A percentile compares a stretch with the other conserved stretches of the same genome.
Conservation (phyloP, 768 basidiomycete genomes). For the button mushroom (Agaricus bisporus) region DNA sequence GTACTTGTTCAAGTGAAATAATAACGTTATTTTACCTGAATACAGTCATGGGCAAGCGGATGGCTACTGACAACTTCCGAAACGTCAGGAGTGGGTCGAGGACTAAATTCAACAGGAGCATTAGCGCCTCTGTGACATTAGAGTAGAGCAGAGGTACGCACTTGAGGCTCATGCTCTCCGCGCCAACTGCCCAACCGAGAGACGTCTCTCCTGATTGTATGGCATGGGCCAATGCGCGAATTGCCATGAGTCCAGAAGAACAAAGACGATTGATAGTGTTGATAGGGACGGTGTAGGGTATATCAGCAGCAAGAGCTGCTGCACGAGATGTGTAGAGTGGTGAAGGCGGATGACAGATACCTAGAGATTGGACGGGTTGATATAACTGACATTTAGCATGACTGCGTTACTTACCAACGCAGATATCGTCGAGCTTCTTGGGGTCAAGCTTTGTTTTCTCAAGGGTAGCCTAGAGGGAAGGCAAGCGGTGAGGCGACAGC, state of each 20-base stretch:
- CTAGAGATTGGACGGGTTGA: conserved; percentile 26
- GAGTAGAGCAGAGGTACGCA: conserved; percentile 24
- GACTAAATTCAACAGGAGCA: conserved; percentile 30
- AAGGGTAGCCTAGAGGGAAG: conserved; percentile 49
- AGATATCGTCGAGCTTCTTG: conserved; percentile 72
- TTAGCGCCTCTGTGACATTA: not conserved
- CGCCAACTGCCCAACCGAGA: conserved; percentile 79
- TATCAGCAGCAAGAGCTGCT: conserved; percentile 83
- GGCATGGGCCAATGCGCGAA: conserved; percentile 82
- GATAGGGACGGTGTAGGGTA: conserved; percentile 82
- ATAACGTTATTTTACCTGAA: conserved; percentile 43
- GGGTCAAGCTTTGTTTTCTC: conserved; percentile 65
- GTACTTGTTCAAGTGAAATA: not conserved
- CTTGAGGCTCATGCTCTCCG: conserved; percentile 83
- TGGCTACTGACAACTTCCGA: conserved; percentile 50
- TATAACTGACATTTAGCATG: not conserved
- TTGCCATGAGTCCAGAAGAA: conserved; percentile 92
- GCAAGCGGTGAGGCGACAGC: not conserved
- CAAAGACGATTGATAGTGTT: conserved; percentile 91
- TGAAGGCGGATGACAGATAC: conserved; percentile 79
- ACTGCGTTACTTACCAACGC: conserved; percentile 52
- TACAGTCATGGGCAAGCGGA: conserved; percentile 67
- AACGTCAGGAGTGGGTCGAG: conserved; percentile 70
- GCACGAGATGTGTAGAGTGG: conserved; percentile 80
- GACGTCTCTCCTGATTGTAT: conserved; percentile 81